These are phyloP conservation scores for Chlorella vulgaris DNA, from an alignment of 139 green algal species.

Conservation along the genomic window DNA sequence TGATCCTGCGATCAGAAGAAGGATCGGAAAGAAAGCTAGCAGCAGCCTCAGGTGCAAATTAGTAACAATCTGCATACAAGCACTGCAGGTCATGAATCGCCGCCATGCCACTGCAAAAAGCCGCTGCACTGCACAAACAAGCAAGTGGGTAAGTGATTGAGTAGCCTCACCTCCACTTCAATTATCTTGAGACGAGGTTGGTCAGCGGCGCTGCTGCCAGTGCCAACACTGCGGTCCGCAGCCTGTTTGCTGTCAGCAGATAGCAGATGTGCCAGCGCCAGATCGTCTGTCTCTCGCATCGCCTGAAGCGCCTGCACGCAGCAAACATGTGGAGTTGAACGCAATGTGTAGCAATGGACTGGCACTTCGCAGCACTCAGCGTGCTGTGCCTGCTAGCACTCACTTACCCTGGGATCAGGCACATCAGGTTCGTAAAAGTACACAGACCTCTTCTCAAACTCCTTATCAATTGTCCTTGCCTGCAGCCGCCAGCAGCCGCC, in stretches of 20 bases:
- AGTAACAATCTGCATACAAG: background rate
- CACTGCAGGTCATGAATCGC: too few relatives aligned
- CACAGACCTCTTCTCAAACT: background rate
- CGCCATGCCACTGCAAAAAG: too few relatives aligned
- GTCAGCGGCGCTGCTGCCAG: background rate
- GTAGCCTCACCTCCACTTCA: conserved; percentile 1
- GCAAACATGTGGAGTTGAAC: too few relatives aligned
- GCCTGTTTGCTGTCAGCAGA: conserved; percentile 15
- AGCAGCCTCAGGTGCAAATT: background rate
- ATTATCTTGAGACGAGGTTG: background rate
- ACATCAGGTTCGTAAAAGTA: conserved; percentile 1
- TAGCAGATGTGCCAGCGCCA: conserved; percentile 8
- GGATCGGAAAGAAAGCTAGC: background rate
- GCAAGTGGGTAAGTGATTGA: background rate
- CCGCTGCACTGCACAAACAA: background rate
- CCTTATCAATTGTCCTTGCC: background rate
- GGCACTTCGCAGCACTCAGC: background rate
- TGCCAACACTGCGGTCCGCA: too few relatives aligned
- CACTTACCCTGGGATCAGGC: background rate
- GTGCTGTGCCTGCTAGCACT: too few relatives aligned
- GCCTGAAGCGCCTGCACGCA: background rate
- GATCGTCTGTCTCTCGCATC: background rate
- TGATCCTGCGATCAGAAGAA: conserved; percentile 29
- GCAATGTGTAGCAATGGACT: background rate
- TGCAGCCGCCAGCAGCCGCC: background rate